Base-by-base conservation (phyloP, 768 basidiomycete genomes). In the Serendipita sp. region DNA sequence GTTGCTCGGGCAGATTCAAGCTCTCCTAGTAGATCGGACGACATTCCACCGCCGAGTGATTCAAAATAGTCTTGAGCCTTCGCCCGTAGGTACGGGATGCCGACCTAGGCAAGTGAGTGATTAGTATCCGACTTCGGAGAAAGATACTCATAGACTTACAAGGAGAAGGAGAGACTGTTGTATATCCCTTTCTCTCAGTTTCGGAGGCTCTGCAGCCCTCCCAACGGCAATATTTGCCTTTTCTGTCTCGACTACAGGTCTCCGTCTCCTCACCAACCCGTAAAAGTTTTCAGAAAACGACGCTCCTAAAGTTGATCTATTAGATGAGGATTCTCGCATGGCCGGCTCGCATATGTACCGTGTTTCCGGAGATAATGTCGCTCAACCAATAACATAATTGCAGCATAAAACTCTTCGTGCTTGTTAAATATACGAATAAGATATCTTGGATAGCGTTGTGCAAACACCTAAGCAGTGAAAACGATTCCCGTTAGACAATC, bases 251-350 rank as follows among this genome's bases (percentile, higher is more conserved):
- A 90, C 83, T 69, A 81, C 80, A 2, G 88, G 86, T 64, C 80
- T 77, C 43, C 88, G 76, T 65, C 91, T 78, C 46, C 93, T 76
- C 71, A 92, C 92, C 53, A 99, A 74, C 0, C 91, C 91, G 73
- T 98, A 98, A 72, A 99, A 98, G 69, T 95, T 88, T 73, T 98
- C 95, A 3, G 95, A 80, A 70, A 98, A 94, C 0, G 91, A 92
- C 23, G 94, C 90, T 73, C 86, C 95, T 96, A 69, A 1, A 36
- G n/a, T 23, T 1, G 5, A 18, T 23, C 23, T 23, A 23, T 23
- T 23, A 23, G 23, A 37, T 43, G 50, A 23, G 44, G n/a, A 63
- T 34, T 53, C 50, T n/a, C 40, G 62, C 23, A 11, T 34, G 37
- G 13, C 8, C 34, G 62, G 50, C 31, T 44, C 16, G 64, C 48